These are phyloP conservation scores for Trichoderma sp. DNA, from an alignment of 2,329 filamentous ascomycete genomes.

Conservation along the genomic window DNA sequence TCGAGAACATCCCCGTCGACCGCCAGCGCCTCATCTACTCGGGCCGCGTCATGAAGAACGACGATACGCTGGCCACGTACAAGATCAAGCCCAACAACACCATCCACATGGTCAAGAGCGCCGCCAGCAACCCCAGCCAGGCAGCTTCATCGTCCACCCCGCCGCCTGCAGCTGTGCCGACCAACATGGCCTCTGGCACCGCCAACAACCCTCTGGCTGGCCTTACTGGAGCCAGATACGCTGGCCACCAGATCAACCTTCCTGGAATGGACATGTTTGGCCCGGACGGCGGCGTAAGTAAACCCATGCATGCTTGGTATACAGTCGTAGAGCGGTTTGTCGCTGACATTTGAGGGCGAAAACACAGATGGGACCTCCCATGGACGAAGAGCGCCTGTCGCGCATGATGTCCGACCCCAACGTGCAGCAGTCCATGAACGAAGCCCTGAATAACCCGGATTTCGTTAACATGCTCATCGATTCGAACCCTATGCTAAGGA, in stretches of 20 bases:
- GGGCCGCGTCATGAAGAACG: conserved; percentile 93
- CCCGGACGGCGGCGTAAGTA: conserved; percentile 86
- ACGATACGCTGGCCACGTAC: conserved; percentile 80
- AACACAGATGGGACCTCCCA: conserved; percentile 82
- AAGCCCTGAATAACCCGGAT: conserved; percentile 92
- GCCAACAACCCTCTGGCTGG: conserved; percentile 89
- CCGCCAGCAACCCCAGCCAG: conserved; percentile 74
- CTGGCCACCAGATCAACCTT: conserved; percentile 80
- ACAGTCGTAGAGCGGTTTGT: conserved; percentile 21
- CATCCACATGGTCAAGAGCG: conserved; percentile 94
- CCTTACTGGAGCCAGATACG: conserved; percentile 90
- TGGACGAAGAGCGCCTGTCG: conserved; percentile 78
- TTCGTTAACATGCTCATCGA: conserved; percentile 95
- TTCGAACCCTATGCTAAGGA: conserved; percentile 79
- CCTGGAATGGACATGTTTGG: conserved; percentile 89
- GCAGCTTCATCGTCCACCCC: conserved; percentile 48
- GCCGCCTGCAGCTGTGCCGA: conserved; percentile 56
- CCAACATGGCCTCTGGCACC: conserved; percentile 80
- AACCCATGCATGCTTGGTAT: neutral
- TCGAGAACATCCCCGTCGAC: conserved; percentile 83
- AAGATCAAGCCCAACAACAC: conserved; percentile 98
- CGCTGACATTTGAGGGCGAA: conserved; percentile 35
- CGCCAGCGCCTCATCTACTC: conserved; percentile 97
- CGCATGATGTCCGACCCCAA: conserved; percentile 88
- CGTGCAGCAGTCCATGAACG: conserved; percentile 85